Conservation (phyloP, 1,139 yeast species). For the Saccharomycopsis hybrid region DNA sequence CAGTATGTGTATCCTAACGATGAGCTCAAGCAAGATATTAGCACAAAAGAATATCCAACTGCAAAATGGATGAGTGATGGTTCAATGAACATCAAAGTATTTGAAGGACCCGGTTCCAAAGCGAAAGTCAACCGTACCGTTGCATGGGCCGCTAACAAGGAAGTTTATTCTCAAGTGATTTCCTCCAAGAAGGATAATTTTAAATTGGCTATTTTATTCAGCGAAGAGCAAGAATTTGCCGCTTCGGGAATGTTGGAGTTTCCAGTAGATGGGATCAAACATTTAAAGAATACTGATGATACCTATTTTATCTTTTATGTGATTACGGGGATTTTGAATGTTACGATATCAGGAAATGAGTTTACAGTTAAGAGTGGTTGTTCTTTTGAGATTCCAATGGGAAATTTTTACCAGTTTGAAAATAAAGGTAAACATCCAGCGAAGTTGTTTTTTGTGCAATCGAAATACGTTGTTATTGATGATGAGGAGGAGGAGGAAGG, state of each 20-base stretch:
- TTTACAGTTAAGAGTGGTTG: slow-evolving; percentile 71
- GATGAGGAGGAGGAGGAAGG: slow-evolving; percentile 13
- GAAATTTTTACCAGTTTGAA: slow-evolving; percentile 59
- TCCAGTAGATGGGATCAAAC: slow-evolving; percentile 60
- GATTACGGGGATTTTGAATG: slow-evolving; percentile 63
- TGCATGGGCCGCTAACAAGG: slow-evolving; percentile 67
- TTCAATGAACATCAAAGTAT: slow-evolving; percentile 43
- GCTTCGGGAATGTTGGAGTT: slow-evolving; percentile 75
- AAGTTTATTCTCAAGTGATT: slow-evolving; percentile 40
- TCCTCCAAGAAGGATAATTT: slow-evolving; percentile 48
- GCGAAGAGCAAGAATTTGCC: slow-evolving; percentile 55
- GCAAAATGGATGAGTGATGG: slow-evolving; percentile 53
- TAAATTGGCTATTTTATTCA: slow-evolving; percentile 60
- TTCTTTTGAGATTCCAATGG: slow-evolving; percentile 75
- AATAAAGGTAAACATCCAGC: slow-evolving; percentile 52
- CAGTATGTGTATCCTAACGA: slow-evolving; percentile 18
- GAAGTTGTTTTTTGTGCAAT: slow-evolving; percentile 71
- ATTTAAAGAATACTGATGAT: slow-evolving; percentile 55
- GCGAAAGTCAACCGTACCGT: slow-evolving; percentile 40
- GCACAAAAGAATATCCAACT: slow-evolving; percentile 29
- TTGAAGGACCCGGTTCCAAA: slow-evolving; percentile 46
- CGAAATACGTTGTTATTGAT: slow-evolving; percentile 29
- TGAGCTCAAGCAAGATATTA: slow-evolving; percentile 23
- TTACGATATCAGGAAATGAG: slow-evolving; percentile 49
- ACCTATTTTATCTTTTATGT: slow-evolving; percentile 73